phyloP scores from a whole-genome alignment of 1,284 basidiomycete species.

The Malassezia caprae region DNA sequence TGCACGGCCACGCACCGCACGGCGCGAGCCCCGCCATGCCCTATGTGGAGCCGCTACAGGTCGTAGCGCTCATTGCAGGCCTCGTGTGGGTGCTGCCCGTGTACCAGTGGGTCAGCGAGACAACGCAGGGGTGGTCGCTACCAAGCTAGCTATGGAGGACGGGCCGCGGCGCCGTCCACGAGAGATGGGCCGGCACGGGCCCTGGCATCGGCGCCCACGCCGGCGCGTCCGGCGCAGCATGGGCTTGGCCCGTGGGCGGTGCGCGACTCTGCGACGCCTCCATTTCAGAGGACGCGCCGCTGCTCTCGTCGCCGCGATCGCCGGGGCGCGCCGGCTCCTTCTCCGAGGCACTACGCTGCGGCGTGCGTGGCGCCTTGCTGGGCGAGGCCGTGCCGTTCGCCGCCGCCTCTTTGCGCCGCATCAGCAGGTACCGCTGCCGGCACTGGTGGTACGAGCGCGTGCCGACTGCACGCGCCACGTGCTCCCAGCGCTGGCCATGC shows the following conservation, averaged over 20 bases:
- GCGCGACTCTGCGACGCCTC: background rate
- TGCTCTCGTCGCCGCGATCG: conserved; percentile 2
- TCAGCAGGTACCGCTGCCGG: conserved; percentile 45
- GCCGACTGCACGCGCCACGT: conserved; percentile 44
- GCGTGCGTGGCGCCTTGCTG: conserved; percentile 3
- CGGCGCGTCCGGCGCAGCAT: background rate
- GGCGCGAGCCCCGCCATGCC: background rate
- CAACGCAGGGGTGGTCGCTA: conserved; percentile 6
- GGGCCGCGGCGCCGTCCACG: background rate
- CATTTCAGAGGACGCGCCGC: background rate
- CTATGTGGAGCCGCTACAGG: conserved; percentile 2
- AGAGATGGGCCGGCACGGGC: background rate
- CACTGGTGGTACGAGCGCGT: conserved; percentile 47
- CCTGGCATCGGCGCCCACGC: background rate
- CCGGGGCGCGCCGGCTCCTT: background rate
- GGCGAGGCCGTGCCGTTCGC: conserved; percentile 20
- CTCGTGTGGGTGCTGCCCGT: conserved; percentile 14
- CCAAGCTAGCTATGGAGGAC: conserved; percentile 16
- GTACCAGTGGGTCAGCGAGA: conserved; percentile 11
- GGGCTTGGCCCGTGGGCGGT: background rate
- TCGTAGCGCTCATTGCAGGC: conserved; percentile 12
- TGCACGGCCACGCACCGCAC: background rate
- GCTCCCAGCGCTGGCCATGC: conserved; percentile 46
- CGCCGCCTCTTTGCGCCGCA: conserved; percentile 44
- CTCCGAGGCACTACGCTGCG: background rate